Evolutionary conservation across 1,139 yeast species (phyloP).

Genomic region (Candida frijolesensis): DNA sequence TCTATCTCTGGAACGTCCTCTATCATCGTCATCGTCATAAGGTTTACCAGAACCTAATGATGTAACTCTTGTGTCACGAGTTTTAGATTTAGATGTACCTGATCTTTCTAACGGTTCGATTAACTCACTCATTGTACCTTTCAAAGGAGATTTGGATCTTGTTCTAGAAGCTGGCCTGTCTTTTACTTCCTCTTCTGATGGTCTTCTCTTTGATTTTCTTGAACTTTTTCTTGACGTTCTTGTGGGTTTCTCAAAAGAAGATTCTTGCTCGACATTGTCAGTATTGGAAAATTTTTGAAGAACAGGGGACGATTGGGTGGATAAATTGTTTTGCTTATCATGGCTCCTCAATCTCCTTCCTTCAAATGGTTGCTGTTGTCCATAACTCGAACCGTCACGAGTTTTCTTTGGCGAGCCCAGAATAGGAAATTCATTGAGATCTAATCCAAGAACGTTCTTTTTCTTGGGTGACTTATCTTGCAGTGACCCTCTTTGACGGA

Average conservation of each 20-base stretch:
- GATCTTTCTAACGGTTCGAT: constrained; percentile 21
- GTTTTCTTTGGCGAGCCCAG: background rate
- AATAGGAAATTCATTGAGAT: background rate
- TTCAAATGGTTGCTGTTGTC: background rate
- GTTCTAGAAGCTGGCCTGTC: constrained; percentile 44
- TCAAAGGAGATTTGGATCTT: constrained; percentile 46
- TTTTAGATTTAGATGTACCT: constrained; percentile 18
- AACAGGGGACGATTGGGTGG: constrained; percentile 4
- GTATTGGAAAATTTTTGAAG: constrained; percentile 2
- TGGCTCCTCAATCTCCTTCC: constrained; percentile 5
- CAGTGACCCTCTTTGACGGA: background rate
- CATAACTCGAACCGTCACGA: background rate
- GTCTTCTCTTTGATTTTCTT: background rate
- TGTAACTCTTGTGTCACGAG: constrained; percentile 10
- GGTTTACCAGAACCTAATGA: constrained; percentile 8
- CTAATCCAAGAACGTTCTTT: constrained; percentile 4
- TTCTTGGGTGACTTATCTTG: background rate
- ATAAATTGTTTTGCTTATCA: constrained; percentile 1
- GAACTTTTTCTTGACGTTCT: constrained; percentile 5
- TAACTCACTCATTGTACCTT: constrained; percentile 33
- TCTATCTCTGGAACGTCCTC: constrained; percentile 16
- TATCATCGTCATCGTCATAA: constrained; percentile 14
- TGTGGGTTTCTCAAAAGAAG: background rate
- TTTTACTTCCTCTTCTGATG: constrained; percentile 4
- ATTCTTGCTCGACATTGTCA: background rate